Base-by-base conservation (phyloP, 148 eudicot species). In the Talinum fruticosum region DNA sequence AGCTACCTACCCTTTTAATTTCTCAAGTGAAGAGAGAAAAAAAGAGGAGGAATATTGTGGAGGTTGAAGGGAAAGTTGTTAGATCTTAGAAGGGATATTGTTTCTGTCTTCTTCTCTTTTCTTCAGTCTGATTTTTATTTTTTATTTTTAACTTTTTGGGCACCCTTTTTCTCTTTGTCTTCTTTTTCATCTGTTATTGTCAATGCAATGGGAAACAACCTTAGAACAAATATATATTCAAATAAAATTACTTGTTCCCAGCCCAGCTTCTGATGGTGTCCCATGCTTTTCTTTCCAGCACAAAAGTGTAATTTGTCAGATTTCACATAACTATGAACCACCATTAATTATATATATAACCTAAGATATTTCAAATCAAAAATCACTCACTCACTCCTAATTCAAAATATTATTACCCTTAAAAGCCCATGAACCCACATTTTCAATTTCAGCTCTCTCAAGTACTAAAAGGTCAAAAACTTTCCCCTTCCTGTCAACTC, bases 141-240 rank as follows among this genome's bases (percentile, higher is more conserved):
- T 54, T 74, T 66, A 24, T 29, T 21, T 70, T 69, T 26, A 59
- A n/a, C 64, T 24, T 59, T 59, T 59, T 59, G 64, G 64, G 12
- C 35, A 71, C 34, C 57, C 32, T 30, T 47, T 21, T 18, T 18
- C 41, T 33, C 24, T 18, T 36, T 32, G 51, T n/a, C 66, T 35
- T 34, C 66, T 79, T 79, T 59, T 74, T 74, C 59, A 75, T 54
- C 32, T 74, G 82, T 69, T 68, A 29, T 23, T 80, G 82, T 80
- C 78, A 75, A 80, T 80, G 24, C 57, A 44, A 57, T 67, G 69
- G 82, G 78, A 80, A 80, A 80, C 82, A 80, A 80, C 82, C 64
- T 74, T 57, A 80, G 82, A 80, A 80, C 73, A 74, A 67, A 71
- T 74, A 47, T 68, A 79, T 67, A 80, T 68, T 68, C 57, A 74